Conservation (phyloP, 2,329 filamentous ascomycete species). For the Fusarium penzigii region DNA sequence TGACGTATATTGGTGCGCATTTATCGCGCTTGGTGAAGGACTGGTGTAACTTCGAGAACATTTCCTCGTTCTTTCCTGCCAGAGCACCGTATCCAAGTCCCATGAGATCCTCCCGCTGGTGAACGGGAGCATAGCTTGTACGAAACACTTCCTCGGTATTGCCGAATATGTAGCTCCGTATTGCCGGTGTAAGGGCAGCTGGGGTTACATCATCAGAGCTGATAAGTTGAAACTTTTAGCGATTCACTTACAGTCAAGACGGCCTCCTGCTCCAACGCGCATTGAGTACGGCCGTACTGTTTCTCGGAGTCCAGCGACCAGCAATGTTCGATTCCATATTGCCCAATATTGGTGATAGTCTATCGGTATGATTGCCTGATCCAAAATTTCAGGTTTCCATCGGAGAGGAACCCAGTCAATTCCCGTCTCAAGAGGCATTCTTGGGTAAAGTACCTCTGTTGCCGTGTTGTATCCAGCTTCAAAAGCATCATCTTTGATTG, state of each 20-base stretch:
- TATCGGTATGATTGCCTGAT: not conserved
- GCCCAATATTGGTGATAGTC: not conserved
- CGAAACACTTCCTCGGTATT: conserved; percentile 1
- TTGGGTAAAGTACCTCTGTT: not conserved
- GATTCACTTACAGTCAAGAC: not conserved
- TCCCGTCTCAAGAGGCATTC: not conserved
- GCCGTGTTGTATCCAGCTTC: not conserved
- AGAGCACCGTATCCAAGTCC: not conserved
- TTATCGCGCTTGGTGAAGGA: not conserved
- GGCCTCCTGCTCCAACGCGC: not conserved
- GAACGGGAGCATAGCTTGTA: not conserved
- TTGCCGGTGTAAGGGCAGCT: not conserved
- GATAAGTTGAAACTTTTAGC: no score
- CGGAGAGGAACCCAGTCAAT: not conserved
- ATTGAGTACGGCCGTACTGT: not conserved
- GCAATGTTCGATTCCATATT: not conserved
- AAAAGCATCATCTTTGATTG: not conserved
- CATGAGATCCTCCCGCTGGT: not conserved
- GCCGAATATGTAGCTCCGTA: not conserved
- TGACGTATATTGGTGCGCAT: not conserved
- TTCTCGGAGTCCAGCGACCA: not conserved
- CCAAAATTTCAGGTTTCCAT: not conserved
- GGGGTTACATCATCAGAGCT: not conserved
- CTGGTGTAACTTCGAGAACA: not conserved
- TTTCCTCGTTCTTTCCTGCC: not conserved